These are phyloP conservation scores for Didymella segeticola DNA, from an alignment of 2,329 filamentous ascomycete species.

Conservation along the genomic window DNA sequence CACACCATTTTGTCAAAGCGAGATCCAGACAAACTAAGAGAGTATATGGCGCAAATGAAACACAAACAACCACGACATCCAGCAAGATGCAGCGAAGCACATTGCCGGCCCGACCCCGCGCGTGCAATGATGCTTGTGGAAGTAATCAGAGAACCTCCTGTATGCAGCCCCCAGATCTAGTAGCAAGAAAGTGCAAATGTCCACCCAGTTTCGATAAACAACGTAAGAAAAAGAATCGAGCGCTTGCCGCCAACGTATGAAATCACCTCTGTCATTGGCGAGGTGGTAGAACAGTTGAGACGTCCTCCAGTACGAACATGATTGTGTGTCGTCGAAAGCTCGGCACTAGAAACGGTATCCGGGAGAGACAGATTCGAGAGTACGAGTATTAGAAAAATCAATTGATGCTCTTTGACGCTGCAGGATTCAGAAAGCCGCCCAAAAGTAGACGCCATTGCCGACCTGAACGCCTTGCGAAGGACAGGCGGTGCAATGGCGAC, in stretches of 20 bases:
- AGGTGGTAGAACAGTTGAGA: conserved; percentile 14
- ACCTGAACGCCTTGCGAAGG: conserved; percentile 24
- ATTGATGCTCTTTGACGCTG: conserved; percentile 31
- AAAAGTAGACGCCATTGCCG: conserved; percentile 29
- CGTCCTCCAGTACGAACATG: conserved; percentile 16
- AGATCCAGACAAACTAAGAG: conserved; percentile 12
- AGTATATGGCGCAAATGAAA: conserved; percentile 22
- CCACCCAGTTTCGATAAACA: conserved; percentile 32
- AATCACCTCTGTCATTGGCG: conserved; percentile 6
- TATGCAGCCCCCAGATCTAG: conserved; percentile 39
- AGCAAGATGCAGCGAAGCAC: conserved; percentile 35
- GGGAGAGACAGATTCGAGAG: conserved; percentile 11
- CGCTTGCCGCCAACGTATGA: conserved; percentile 27
- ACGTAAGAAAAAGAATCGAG: conserved; percentile 22
- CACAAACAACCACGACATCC: conserved; percentile 33
- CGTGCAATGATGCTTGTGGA: conserved; percentile 31
- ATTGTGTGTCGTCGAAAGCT: conserved; percentile 7
- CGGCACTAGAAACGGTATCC: conserved; percentile 19
- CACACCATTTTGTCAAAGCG: conserved; percentile 14
- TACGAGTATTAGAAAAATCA: conserved; percentile 25
- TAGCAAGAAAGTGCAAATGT: conserved; percentile 32
- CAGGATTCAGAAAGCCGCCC: conserved; percentile 30
- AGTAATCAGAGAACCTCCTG: conserved; percentile 33
- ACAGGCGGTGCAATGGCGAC: conserved; percentile 20
- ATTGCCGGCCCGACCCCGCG: conserved; percentile 28